Evolutionary conservation across 169 alveolate genomes (phyloP).

Genomic region (Babesia divergens): DNA sequence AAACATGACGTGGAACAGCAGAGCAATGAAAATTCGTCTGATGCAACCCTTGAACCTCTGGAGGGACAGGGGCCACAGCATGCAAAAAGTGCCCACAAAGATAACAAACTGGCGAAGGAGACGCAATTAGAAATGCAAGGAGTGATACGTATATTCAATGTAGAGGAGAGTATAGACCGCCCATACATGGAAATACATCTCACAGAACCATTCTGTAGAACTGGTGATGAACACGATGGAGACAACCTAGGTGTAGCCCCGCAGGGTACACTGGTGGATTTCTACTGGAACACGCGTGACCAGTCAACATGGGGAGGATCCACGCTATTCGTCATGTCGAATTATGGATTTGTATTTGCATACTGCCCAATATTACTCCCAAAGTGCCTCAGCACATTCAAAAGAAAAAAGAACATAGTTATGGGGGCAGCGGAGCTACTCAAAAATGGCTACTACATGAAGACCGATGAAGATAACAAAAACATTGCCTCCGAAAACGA

Average conservation of each 20-base stretch:
- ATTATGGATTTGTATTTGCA: constrained; percentile 51
- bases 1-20: not conserved
- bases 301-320: constrained; percentile 8
- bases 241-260: constrained; percentile 4
- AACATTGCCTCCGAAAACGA: not conserved
- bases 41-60: not conserved
- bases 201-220: constrained; percentile 42
- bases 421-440: constrained; percentile 1
- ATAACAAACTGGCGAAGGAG: not conserved
- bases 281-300: constrained; percentile 32
- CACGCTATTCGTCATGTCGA: constrained; percentile 34
- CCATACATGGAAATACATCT: constrained; percentile 15
- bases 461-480: not conserved
- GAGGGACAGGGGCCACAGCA: too few relatives aligned
- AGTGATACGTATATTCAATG: constrained; percentile 38
- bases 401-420: constrained; percentile 1
- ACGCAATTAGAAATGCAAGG: not conserved
- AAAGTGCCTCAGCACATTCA: not conserved
- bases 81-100: too few relatives aligned
- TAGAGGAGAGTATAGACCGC: constrained; percentile 42
- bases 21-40: too few relatives aligned
- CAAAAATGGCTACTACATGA: constrained; percentile 37
- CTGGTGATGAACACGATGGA: constrained; percentile 5
- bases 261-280: constrained; percentile 43
- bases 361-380: constrained; percentile 51